Conservation (phyloP, 106 monocot genomes). For the Allium cepa region DNA sequence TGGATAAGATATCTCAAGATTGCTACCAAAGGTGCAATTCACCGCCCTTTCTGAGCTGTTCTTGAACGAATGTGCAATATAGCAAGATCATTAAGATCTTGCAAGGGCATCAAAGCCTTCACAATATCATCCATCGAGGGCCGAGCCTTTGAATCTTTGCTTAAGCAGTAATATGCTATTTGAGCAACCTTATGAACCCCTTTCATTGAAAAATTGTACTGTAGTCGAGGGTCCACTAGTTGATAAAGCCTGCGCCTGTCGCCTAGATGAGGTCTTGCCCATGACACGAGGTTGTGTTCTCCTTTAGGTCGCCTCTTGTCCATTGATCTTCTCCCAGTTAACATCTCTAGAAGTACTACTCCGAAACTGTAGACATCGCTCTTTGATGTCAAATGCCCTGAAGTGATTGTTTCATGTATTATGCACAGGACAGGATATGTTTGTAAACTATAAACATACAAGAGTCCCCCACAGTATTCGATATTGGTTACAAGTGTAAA, state of each 20-base stretch:
- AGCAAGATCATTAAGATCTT: slow-evolving; percentile 72
- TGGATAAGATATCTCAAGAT: not conserved
- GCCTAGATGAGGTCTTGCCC: slow-evolving; percentile 61
- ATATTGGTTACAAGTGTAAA: no score
- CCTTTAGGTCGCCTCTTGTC: slow-evolving; percentile 74
- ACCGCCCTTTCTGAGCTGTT: slow-evolving; percentile 31
- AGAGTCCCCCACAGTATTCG: no score
- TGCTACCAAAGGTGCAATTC: not conserved
- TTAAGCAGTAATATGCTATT: slow-evolving; percentile 60
- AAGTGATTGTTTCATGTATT: not conserved
- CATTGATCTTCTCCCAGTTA: slow-evolving; percentile 73
- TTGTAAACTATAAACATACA: no score
- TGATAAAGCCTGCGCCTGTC: slow-evolving; percentile 55
- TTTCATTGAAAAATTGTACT: slow-evolving; percentile 76
- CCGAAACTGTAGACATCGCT: slow-evolving; percentile 93
- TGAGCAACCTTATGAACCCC: slow-evolving; percentile 81
- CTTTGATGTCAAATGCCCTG: slow-evolving; percentile 84
- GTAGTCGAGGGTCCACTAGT: slow-evolving; percentile 70
- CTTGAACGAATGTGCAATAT: slow-evolving; percentile 29
- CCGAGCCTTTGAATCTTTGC: slow-evolving; percentile 57
- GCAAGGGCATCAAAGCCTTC: slow-evolving; percentile 50
- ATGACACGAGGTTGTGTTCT: slow-evolving; percentile 70
- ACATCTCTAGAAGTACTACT: slow-evolving; percentile 79
- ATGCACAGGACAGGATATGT: no score
- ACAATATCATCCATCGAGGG: slow-evolving; percentile 82